Percentiles rank a stretch among this genome's conserved stretches.
phyloP scores from a whole-genome alignment of 2,329 filamentous ascomycete genomes.

The Microcyclospora pomicola region DNA sequence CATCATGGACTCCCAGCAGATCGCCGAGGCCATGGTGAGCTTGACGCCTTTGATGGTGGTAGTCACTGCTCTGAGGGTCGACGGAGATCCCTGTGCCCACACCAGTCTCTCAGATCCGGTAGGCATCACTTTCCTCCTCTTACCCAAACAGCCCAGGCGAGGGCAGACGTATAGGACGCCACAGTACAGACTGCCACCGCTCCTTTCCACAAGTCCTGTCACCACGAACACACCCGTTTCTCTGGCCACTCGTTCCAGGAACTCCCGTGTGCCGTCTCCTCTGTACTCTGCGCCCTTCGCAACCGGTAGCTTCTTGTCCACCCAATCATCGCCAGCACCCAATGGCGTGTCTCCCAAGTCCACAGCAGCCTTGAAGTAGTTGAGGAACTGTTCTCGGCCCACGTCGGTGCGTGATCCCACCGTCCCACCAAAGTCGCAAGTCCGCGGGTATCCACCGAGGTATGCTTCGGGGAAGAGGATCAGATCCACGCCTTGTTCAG shows the following conservation, averaged over 20 bases:
- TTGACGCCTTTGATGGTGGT: conserved; percentile 66
- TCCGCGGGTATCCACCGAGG: conserved; percentile 80
- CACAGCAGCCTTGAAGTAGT: conserved; percentile 65
- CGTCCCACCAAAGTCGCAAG: conserved; percentile 59
- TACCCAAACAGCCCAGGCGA: conserved; percentile 56
- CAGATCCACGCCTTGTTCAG: conserved; percentile 46
- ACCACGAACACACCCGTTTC: conserved; percentile 74
- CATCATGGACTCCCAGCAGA: conserved; percentile 98
- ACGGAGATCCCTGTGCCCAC: conserved; percentile 75
- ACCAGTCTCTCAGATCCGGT: conserved; percentile 72
- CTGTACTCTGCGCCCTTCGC: conserved; percentile 35
- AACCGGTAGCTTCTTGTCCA: conserved; percentile 45
- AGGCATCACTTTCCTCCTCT: conserved; percentile 87
- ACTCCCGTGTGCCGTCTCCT: conserved; percentile 67
- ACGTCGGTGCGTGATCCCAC: conserved; percentile 54
- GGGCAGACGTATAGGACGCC: conserved; percentile 72
- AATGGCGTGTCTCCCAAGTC: conserved; percentile 68
- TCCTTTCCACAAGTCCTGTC: conserved; percentile 63
- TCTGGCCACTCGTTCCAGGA: conserved; percentile 58
- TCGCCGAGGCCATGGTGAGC: conserved; percentile 70
- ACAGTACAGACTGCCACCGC: conserved; percentile 75
- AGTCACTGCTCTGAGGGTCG: conserved; percentile 64
- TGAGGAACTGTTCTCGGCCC: conserved; percentile 69
- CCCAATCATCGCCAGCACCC: conserved; percentile 61
- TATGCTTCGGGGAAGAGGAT: conserved; percentile 87